These are phyloP conservation scores for Lentinula detonsa DNA, from an alignment of 768 basidiomycete genomes.

Conservation along the genomic window DNA sequence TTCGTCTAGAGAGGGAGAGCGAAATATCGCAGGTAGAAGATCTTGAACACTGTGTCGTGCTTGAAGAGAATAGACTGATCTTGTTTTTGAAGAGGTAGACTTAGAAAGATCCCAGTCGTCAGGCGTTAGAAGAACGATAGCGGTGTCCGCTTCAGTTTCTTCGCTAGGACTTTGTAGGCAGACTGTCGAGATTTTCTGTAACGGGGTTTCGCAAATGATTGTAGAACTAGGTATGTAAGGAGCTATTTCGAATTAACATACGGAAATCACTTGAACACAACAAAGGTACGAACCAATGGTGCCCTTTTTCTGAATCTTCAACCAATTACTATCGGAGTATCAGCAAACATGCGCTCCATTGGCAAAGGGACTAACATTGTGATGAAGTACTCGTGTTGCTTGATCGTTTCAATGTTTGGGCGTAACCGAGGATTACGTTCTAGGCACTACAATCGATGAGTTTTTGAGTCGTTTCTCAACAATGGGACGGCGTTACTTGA, in stretches of 20 bases:
- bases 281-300: background rate
- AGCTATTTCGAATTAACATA: background rate
- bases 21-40: conserved; percentile 6
- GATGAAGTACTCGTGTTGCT: conserved; percentile 43
- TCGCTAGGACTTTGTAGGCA: background rate
- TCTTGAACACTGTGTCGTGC: conserved; percentile 7
- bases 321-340: background rate
- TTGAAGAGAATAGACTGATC: conserved; percentile 2
- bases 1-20: conserved; percentile 3
- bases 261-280: background rate
- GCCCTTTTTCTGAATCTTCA: background rate
- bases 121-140: background rate
- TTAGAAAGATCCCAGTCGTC: background rate
- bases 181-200: background rate
- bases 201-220: background rate
- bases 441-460: conserved; percentile 35
- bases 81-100: background rate
- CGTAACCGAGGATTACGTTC: conserved; percentile 50
- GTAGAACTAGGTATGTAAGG: conserved; percentile 1
- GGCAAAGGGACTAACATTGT: conserved; percentile 31
- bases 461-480: background rate
- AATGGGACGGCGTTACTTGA: conserved; percentile 26
- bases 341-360: background rate
- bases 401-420: conserved; percentile 32
- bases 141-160: background rate